These are phyloP conservation scores for Talaromyces borbonicus DNA, from an alignment of 495 filamentous ascomycete species.

Conservation along the genomic window DNA sequence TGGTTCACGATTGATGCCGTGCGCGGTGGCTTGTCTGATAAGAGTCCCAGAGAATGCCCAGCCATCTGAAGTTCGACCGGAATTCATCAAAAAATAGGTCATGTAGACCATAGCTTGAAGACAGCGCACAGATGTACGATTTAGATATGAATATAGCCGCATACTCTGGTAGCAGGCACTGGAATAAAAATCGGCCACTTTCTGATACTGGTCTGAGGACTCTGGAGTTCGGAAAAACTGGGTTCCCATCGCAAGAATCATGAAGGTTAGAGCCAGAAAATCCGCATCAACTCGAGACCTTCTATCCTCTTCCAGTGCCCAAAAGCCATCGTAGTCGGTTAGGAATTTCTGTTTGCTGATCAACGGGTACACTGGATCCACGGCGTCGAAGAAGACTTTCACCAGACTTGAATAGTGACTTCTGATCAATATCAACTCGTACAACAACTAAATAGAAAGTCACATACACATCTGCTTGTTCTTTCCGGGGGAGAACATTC, in stretches of 20 bases:
- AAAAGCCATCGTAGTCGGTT: slow-evolving; percentile 62
- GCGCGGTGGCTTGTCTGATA: slow-evolving; percentile 61
- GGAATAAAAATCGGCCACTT: slow-evolving; percentile 63
- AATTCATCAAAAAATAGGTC: slow-evolving; percentile 68
- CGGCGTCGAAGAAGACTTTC: slow-evolving; percentile 59
- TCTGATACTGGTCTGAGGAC: slow-evolving; percentile 44
- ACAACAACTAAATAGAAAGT: neutral
- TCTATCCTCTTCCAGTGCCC: slow-evolving; percentile 42
- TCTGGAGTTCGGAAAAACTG: slow-evolving; percentile 53
- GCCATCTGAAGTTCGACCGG: slow-evolving; percentile 64
- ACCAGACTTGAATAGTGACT: slow-evolving; percentile 39
- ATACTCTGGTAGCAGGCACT: slow-evolving; percentile 57
- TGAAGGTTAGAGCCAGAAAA: slow-evolving; percentile 55
- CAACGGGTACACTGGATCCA: slow-evolving; percentile 68
- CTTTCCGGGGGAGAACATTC: slow-evolving; percentile 55
- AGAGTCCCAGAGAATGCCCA: slow-evolving; percentile 66
- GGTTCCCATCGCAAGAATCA: slow-evolving; percentile 61
- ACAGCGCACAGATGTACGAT: slow-evolving; percentile 51
- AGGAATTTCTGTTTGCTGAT: slow-evolving; percentile 56
- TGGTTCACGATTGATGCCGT: slow-evolving; percentile 66
- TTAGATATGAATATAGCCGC: slow-evolving; percentile 57
- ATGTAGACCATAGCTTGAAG: slow-evolving; percentile 67
- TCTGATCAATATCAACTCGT: neutral
- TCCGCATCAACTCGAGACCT: slow-evolving; percentile 45
- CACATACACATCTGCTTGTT: slow-evolving; percentile 55